A percentile compares a stretch with the other conserved stretches of the same genome.
Conservation (phyloP, 768 basidiomycete species). For the Lactarius evosmus region DNA sequence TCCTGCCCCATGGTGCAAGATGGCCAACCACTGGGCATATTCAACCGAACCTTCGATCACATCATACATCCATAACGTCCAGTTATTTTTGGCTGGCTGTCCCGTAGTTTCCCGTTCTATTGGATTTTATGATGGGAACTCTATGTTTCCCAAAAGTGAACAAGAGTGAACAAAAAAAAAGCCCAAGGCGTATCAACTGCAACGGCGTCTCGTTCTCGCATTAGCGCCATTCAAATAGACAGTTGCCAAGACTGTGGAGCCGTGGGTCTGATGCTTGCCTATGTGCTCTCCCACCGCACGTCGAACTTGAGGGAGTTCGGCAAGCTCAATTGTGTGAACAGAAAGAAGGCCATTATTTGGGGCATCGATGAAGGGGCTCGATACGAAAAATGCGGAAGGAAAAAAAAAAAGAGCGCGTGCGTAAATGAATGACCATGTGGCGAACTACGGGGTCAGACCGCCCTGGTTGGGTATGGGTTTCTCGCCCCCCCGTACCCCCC, state of each 20-base stretch:
- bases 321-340: background rate
- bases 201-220: too few relatives aligned
- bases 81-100: background rate
- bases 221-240: background rate
- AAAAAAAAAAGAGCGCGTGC: background rate
- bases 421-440: background rate
- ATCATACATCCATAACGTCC: background rate
- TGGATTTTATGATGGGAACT: background rate
- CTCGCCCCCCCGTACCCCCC: background rate
- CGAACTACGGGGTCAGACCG: background rate
- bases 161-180: background rate
- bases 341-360: background rate
- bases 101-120: too few relatives aligned
- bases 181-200: too few relatives aligned
- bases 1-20: background rate
- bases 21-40: too few relatives aligned
- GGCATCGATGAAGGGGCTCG: background rate
- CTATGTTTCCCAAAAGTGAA: background rate
- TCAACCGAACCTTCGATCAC: background rate
- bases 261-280: background rate
- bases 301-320: background rate
- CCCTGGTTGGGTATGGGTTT: background rate
- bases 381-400: background rate
- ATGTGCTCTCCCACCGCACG: background rate
- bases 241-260: background rate